Base-by-base conservation (phyloP, 2,329 filamentous ascomycete species). In the Penicillium decumbens region DNA sequence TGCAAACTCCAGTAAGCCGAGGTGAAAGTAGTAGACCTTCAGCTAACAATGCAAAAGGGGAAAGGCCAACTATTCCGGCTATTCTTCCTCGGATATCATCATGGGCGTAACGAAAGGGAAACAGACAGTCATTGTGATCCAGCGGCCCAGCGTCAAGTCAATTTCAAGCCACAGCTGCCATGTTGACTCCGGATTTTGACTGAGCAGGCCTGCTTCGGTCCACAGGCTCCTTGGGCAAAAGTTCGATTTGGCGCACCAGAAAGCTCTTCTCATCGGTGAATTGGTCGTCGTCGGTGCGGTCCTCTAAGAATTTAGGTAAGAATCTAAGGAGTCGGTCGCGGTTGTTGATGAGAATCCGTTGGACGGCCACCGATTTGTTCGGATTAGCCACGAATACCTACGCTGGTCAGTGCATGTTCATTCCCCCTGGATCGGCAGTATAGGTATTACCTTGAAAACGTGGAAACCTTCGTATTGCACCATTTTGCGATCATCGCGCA, bases 381-480 rank as follows among this genome's bases (percentile, higher is more conserved):
- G 93, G 93, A 68, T 98, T 98, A 52, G 93, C 93, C 46, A 97
- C 93, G 72, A 98, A 98, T 55, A 98, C 92, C 81, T 83, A 58
- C 27, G 23, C 23, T 25, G 20, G 57, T 68, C 45, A 67, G 55
- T 50, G 44, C 29, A 39, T 44, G 33, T 41, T 23, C 35, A 40
- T 47, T 46, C n/a, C 46, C 43, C 13, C 24, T 13, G 18, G 29
- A 41, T 35, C 38, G 10, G 12, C 45, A 43, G 43, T 27, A 51
- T 61, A 53, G 15, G 15, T 18, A 18, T 18, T 64, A 83, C 81
- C 77, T 98, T 98, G 80, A 98, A 98, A 37, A 98, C 92, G 68
- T 98, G 93, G 70, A 98, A 98, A 6, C 91, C 93, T 70, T 98
- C 93, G 69, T 98, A 98, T 72, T 97, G 93, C 54, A 98, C 93